Evolutionary conservation across 2,329 filamentous ascomycete genomes (phyloP), one percentile per base, ranked within the genome.

Genomic region (Chaetomiaceae sp.): DNA sequence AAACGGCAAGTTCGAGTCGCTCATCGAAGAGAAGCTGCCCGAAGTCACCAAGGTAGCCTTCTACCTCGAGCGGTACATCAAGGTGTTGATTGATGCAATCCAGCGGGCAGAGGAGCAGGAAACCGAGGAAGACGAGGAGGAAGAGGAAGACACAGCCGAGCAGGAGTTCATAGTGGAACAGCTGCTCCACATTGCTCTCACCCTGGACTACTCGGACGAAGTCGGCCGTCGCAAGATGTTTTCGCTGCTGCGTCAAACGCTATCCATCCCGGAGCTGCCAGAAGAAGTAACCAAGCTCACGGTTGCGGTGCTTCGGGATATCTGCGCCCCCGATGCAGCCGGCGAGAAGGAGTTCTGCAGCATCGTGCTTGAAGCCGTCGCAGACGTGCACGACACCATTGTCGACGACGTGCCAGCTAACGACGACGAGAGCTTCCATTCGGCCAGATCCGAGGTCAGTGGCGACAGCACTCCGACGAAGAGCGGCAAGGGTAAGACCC

Each of bases 121-220:
- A 11, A 78, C 78, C 14, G 81, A 85, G 4, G 79, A 86, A 4
- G 78, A n/a, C n/a, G n/a, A 82, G 1, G 80, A 82, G 20, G 87
- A 89, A 5, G 87, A 91, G 55, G 89, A 95, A 63, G 88, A 95
- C 60, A 87, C 87, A 0, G 85, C 90, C 6, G 90, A 96, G 67
- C 86, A 91, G 62, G 92, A 97, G 69, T 99, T 99, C 63, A 88
- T 96, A 57, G 88, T 96, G 34, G 91, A 97, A 67, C 95, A 99
- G 66, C 77, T 99, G 53, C 82, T 99, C 32, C 87, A 96, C 63
- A 95, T 99, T 65, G 88, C 90, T 5, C 78, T 91, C 55, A 95
- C 89, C 1, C 80, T 97, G 46, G 94, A 99, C 70, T 99, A 97
- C 70, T 91, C 89, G n/a, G 94, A 99, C 66, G 94, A 97, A 69